phyloP scores from a whole-genome alignment of 176 grass and related monocot species.

The Hsuehochloa calcarea region DNA sequence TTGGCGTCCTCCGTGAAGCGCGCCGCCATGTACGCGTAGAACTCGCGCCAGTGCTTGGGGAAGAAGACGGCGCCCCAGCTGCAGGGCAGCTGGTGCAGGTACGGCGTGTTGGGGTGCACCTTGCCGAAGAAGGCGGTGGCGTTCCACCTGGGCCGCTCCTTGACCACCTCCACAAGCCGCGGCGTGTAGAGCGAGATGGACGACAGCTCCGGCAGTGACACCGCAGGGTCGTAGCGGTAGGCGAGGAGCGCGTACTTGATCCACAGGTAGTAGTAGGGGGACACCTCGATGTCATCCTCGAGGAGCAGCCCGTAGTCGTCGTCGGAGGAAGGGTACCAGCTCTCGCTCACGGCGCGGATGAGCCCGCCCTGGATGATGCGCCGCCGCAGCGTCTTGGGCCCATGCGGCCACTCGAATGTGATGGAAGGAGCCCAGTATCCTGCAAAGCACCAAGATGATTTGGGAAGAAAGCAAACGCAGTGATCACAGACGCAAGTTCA shows the following conservation, averaged over 20 bases:
- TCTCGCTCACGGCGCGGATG: slow-evolving; percentile 96
- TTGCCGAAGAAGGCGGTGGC: slow-evolving; percentile 69
- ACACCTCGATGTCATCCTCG: slow-evolving; percentile 98
- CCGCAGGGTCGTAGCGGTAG: slow-evolving; percentile 80
- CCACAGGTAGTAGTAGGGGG: slow-evolving; percentile 96
- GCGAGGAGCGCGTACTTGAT: slow-evolving; percentile 86
- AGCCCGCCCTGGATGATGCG: slow-evolving; percentile 93
- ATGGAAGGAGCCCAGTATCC: too few relatives aligned
- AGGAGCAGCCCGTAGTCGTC: slow-evolving; percentile 90
- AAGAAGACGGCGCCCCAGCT: slow-evolving; percentile 99
- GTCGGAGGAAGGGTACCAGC: slow-evolving; percentile 81
- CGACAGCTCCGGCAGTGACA: slow-evolving; percentile 71
- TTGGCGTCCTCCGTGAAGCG: slow-evolving; percentile 90
- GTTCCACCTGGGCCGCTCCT: slow-evolving; percentile 85
- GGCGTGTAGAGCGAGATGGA: slow-evolving; percentile 99
- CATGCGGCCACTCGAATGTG: slow-evolving; percentile 74
- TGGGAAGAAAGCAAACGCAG: too few relatives aligned
- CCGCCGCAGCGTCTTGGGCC: slow-evolving; percentile 66
- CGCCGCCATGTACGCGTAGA: slow-evolving; percentile 93
- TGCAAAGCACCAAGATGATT: too few relatives aligned
- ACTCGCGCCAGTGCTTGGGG: slow-evolving; percentile 98
- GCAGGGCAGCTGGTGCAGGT: slow-evolving; percentile 95
- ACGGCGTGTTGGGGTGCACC: slow-evolving; percentile 82
- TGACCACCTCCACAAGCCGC: slow-evolving; percentile 79
- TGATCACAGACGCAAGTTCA: too few relatives aligned